Evolutionary conservation across 345 rosid genomes (phyloP).

Genomic region (Acer negundo): DNA sequence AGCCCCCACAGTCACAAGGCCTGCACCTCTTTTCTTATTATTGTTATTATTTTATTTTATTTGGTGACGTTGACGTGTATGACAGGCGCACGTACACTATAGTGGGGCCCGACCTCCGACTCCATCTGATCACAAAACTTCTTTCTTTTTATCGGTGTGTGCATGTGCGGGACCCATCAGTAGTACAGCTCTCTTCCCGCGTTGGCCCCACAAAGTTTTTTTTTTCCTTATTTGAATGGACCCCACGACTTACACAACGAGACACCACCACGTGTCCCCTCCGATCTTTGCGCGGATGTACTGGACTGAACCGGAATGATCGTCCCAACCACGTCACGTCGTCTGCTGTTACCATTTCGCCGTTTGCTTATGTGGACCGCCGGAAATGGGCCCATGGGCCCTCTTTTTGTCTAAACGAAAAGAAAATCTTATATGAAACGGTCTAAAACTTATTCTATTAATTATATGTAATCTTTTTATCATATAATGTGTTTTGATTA

Average conservation of each 20-base stretch:
- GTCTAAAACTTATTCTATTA: no score
- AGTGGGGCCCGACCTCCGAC: constrained; percentile 6
- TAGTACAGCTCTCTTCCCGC: background rate
- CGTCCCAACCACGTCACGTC: constrained; percentile 29
- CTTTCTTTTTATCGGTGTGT: background rate
- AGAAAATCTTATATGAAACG: no score
- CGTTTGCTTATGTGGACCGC: constrained; percentile 26
- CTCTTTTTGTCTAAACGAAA: no score
- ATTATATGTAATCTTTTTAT: no score
- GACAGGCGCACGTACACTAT: constrained; percentile 26
- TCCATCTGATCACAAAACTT: background rate
- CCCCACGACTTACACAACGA: background rate
- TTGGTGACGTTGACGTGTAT: constrained; percentile 19
- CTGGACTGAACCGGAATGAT: background rate
- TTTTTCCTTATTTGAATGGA: background rate
- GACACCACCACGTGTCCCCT: constrained; percentile 36
- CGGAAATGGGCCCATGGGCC: background rate
- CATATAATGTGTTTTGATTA: no score
- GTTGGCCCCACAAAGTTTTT: constrained; percentile 3
- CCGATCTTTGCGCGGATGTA: background rate
- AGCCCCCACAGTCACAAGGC: background rate
- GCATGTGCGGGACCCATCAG: background rate
- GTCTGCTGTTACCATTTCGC: background rate
- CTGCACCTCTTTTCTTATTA: background rate
- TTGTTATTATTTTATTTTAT: background rate